Evolutionary conservation across 2,329 filamentous ascomycete genomes (phyloP), one percentile per base, ranked within the genome.

Genomic region (Alternaria panax): DNA sequence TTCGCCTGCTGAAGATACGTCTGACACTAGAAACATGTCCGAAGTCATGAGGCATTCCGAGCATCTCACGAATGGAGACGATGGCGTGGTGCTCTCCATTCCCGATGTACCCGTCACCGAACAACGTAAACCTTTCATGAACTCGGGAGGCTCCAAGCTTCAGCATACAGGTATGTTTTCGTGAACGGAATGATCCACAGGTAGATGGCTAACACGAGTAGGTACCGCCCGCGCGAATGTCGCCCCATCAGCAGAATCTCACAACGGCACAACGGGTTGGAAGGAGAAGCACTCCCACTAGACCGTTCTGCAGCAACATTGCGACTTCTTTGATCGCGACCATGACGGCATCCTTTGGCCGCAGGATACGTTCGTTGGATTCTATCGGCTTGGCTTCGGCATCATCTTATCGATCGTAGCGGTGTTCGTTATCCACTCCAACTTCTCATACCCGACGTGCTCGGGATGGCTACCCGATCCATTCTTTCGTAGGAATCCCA

Each of bases 301-400:
- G 9, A 54, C 51, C n/a, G 51, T 54, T 5, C 41, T 54, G 12
- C 51, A 85, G 65, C 84, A 86, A 28, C 85, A 86, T 69, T 79
- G 80, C 65, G 75, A 76, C 25, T 86, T 84, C 76, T 87, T 83
- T 63, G 84, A 86, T 68, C 65, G 73, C n/a, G 84, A 86, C 66
- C 65, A 71, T 28, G 84, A 86, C 66, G 81, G 81, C 24, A 73
- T 86, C 18, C 82, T 86, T 60, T 85, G 80, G 80, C 84, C 85
- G 0, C 66, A 61, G 1, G 84, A 86, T 66, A 86, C 84, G 3
- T 86, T 79, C 71, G 45, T 59, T 14, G 82, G 83, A 7, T 83
- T 83, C 68, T 75, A 79, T 43, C 70, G 72, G 2, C 77, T 83
- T 11, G 83, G 83, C 27, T 85, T 81, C 70, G 75, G 74, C 20